These are phyloP conservation scores for Amesomyces nigricolor DNA, from an alignment of 2,329 filamentous ascomycete species.

Conservation along the genomic window DNA sequence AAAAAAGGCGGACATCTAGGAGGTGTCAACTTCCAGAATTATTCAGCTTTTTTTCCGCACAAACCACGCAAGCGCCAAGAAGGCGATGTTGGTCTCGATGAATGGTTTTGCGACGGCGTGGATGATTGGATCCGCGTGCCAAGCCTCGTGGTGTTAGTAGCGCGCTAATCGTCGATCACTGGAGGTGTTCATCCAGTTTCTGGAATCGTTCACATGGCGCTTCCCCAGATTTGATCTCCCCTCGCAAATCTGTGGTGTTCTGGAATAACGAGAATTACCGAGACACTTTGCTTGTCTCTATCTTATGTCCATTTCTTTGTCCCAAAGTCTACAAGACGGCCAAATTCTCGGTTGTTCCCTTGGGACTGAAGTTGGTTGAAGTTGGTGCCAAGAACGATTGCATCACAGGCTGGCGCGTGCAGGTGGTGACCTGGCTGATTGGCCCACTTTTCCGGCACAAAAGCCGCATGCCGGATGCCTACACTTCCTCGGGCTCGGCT, in stretches of 20 bases:
- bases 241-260: too few species aligned
- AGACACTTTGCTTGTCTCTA: too few species aligned
- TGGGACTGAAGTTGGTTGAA: not conserved
- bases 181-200: too few species aligned
- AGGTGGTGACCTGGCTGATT: not conserved
- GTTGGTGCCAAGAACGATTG: conserved; percentile 1
- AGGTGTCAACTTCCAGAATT: not conserved
- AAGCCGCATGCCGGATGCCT: conserved; percentile 6
- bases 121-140: not conserved
- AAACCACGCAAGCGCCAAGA: conserved; percentile 20
- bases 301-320: too few species aligned
- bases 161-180: too few species aligned
- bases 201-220: too few species aligned
- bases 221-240: too few species aligned
- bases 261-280: too few species aligned
- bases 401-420: not conserved
- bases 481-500: conserved; percentile 1
- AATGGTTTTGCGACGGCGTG: conserved; percentile 2
- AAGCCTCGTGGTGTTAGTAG: too few species aligned
- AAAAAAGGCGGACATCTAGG: not conserved
- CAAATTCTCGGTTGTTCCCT: too few species aligned
- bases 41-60: conserved; percentile 25
- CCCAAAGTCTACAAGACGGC: too few species aligned
- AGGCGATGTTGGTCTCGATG: not conserved
- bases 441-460: conserved; percentile 11